Percentiles rank a stretch among this genome's conserved stretches.
Conservation (phyloP, 257 asterid species). For the Leonotis leonurus region DNA sequence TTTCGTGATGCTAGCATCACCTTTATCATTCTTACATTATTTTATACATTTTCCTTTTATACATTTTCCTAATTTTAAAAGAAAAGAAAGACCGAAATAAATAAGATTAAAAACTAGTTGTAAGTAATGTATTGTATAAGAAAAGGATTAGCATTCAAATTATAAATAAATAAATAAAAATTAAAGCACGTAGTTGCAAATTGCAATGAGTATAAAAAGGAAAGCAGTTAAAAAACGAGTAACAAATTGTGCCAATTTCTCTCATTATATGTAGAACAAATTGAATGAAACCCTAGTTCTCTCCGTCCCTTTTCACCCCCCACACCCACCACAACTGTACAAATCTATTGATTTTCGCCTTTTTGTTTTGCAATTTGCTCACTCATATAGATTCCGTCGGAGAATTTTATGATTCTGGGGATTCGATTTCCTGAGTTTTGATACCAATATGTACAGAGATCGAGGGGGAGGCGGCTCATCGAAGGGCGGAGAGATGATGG, state of each 20-base stretch:
- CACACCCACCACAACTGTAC: conserved; percentile 6
- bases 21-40: no score
- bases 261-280: not conserved
- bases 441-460: conserved; percentile 58
- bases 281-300: conserved; percentile 36
- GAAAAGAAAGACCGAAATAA: no score
- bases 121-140: not conserved
- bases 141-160: not conserved
- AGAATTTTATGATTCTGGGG: conserved; percentile 7
- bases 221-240: conserved; percentile 11
- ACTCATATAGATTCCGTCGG: not conserved
- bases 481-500: conserved; percentile 74
- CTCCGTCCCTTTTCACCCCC: conserved; percentile 17
- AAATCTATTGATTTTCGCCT: conserved; percentile 7
- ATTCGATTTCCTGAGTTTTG: not conserved
- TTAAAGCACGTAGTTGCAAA: not conserved
- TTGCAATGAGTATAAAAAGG: not conserved
- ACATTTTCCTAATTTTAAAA: no score
- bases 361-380: not conserved
- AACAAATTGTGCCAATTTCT: conserved; percentile 4
- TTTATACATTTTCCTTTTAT: no score
- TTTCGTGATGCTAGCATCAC: no score
- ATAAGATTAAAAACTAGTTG: not conserved
- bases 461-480: conserved; percentile 71
- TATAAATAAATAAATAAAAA: no score